These are phyloP conservation scores for Hericium coralloides DNA, from an alignment of 768 basidiomycete genomes.

Conservation along the genomic window DNA sequence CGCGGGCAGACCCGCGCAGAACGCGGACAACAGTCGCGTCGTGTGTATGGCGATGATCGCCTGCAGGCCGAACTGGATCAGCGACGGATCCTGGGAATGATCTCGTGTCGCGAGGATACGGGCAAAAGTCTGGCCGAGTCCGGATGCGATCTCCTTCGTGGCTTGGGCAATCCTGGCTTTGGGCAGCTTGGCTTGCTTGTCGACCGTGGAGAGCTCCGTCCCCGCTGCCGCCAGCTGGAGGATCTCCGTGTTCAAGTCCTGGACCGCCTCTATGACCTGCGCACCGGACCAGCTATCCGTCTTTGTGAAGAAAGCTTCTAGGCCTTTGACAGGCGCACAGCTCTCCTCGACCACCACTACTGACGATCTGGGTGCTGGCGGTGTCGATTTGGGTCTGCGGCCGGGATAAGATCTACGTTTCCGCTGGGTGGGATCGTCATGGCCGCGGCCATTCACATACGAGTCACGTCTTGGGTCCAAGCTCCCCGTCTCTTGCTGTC, in stretches of 20 bases:
- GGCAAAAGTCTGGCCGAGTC: conserved; percentile 56
- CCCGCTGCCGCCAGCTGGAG: conserved; percentile 73
- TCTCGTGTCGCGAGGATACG: conserved; percentile 54
- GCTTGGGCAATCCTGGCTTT: conserved; percentile 38
- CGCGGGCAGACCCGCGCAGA: conserved; percentile 67
- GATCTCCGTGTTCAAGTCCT: conserved; percentile 74
- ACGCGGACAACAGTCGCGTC: conserved; percentile 56
- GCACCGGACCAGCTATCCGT: conserved; percentile 70
- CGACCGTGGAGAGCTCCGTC: conserved; percentile 56
- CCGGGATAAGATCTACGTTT: conserved; percentile 7
- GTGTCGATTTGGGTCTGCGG: conserved; percentile 16
- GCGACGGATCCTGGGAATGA: conserved; percentile 65
- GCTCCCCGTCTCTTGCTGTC: conserved; percentile 8
- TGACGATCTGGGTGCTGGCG: conserved; percentile 14
- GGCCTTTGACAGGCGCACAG: conserved; percentile 45
- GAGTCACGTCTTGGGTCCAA: conserved; percentile 8
- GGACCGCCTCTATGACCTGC: conserved; percentile 69
- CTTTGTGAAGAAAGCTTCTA: conserved; percentile 64
- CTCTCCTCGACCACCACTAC: conserved; percentile 36
- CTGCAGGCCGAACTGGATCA: conserved; percentile 71
- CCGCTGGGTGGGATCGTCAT: conserved; percentile 8
- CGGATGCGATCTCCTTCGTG: conserved; percentile 49
- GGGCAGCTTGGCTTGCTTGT: conserved; percentile 29
- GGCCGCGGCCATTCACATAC: conserved; percentile 7
- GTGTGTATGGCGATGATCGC: conserved; percentile 61